Base-by-base conservation (phyloP, 306 rosid species). In the Sicyos baderoa region DNA sequence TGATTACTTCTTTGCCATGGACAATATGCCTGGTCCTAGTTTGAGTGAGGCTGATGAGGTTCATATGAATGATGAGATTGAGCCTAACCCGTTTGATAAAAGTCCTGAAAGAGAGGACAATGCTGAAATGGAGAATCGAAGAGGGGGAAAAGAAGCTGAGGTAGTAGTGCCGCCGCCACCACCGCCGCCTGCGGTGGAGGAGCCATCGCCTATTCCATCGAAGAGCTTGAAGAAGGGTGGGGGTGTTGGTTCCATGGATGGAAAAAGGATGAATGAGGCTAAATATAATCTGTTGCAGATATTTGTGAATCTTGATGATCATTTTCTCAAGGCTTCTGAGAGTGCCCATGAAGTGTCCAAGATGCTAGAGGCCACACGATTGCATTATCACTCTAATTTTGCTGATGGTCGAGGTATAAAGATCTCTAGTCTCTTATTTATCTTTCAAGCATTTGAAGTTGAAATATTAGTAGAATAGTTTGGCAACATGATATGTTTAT, bases 381-480 rank as follows among this genome's bases (percentile, higher is more conserved):
- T 93, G 29, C 94, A 93, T 65, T 93, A 93, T 85, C 98, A 93
- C 84, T 93, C 98, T 17, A 93, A 89, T 82, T 93, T 88, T 59
- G 98, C 98, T 23, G 97, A 89, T 81, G 88, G 88, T 73, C 83
- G 93, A 75, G 98, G 98, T 89, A 77, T 56, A 15, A 62, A 22
- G 19, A 2, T 14, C 14, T 7, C 14, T 49, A 54, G 16, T 62
- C 72, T 1, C 22, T 56, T 47, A 55, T 45, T 29, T 25, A 61
- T 73, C 32, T 59, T 71, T 37, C 51, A 53, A 71, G 40, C 52
- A 29, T 51, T 62, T 62, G 61, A 55, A 55, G 16, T 55, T 55
- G 68, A 40, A 37, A 23, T 25, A 4, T 45, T 62, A 62, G 10
- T 62, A 17, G 17, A 62, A 62, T 35, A 35, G 4, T 9, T 32